phyloP scores from a whole-genome alignment of 2,329 filamentous ascomycete species.

The Colletotrichum gloeosporioides region DNA sequence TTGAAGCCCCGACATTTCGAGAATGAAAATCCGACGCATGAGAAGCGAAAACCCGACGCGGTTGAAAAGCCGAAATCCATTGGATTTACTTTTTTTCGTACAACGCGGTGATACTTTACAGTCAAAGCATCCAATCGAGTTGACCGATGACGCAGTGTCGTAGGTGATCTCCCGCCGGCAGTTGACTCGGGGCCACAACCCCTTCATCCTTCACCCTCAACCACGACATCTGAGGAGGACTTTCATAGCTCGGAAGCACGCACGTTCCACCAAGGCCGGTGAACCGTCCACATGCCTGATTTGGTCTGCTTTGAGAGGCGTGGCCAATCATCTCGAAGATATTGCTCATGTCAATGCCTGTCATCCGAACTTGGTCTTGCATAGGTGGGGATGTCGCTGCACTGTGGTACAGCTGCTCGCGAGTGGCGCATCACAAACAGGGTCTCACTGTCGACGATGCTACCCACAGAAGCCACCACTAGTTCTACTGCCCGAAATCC shows the following conservation, averaged over 20 bases:
- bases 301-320: neutral
- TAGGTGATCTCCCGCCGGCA: neutral
- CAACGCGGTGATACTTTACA: neutral
- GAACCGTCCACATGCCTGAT: neutral
- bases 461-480: neutral
- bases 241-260: no score
- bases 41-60: neutral
- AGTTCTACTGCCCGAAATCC: neutral
- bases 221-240: neutral
- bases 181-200: neutral
- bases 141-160: neutral
- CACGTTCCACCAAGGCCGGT: neutral
- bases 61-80: neutral
- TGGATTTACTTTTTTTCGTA: neutral
- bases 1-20: neutral
- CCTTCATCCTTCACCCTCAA: neutral
- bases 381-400: neutral
- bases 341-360: neutral
- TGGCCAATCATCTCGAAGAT: neutral
- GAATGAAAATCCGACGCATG: neutral
- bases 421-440: neutral
- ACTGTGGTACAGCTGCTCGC: neutral
- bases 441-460: neutral
- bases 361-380: neutral
- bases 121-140: neutral